phyloP scores from a whole-genome alignment of 2,329 filamentous ascomycete species.

The Ophiostoma triangulosporum region DNA sequence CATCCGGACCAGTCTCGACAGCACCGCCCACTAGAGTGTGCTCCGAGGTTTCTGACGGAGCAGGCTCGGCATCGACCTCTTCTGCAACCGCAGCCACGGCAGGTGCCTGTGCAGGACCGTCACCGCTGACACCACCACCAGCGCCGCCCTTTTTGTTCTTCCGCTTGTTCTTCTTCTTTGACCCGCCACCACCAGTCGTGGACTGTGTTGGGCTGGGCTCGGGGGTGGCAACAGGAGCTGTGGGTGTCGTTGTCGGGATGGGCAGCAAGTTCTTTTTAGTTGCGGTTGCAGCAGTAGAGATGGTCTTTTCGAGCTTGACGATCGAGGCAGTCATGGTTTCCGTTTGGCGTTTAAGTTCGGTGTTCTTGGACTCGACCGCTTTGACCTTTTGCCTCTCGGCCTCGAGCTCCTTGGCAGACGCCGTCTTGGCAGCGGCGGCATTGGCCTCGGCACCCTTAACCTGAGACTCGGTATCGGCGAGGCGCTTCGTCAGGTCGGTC shows the following conservation, averaged over 20 bases:
- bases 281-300: conserved; percentile 15
- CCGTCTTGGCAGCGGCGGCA: conserved; percentile 20
- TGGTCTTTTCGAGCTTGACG: conserved; percentile 29
- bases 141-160: conserved; percentile 66
- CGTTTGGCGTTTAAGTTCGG: conserved; percentile 29
- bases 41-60: conserved; percentile 16
- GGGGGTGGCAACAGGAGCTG: conserved; percentile 4
- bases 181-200: not conserved
- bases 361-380: conserved; percentile 21
- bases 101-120: conserved; percentile 22
- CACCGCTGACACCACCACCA: conserved; percentile 24
- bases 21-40: conserved; percentile 14
- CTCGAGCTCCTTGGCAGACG: conserved; percentile 21
- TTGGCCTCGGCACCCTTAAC: conserved; percentile 30
- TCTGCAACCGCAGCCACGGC: conserved; percentile 16
- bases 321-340: conserved; percentile 24
- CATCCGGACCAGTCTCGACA: conserved; percentile 14
- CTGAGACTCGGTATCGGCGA: conserved; percentile 30
- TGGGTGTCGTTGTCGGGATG: not conserved
- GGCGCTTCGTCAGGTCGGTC: conserved; percentile 33
- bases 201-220: conserved; percentile 9
- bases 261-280: not conserved
- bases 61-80: conserved; percentile 25
- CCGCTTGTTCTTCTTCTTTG: conserved; percentile 70
- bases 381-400: conserved; percentile 22